phyloP scores from a whole-genome alignment of 345 rosid species.

The Nasturtium officinale region DNA sequence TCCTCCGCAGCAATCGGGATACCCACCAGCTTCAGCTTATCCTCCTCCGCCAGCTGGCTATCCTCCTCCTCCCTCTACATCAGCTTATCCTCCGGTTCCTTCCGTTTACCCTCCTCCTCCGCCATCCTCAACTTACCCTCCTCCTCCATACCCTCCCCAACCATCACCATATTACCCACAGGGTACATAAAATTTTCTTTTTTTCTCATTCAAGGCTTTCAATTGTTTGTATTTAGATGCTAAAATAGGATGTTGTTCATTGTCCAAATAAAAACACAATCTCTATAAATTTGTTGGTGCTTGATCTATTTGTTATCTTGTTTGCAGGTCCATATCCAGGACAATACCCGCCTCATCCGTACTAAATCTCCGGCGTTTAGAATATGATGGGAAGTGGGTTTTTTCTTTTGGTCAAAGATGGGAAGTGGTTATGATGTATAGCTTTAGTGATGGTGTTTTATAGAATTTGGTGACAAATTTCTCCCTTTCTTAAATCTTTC shows the following conservation, averaged over 20 bases:
- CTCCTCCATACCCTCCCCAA: slow-evolving; percentile 46
- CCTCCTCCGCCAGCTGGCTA: slow-evolving; percentile 51
- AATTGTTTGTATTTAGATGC: background rate
- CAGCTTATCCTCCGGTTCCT: slow-evolving; percentile 46
- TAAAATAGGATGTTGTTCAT: background rate
- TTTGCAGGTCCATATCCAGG: slow-evolving; percentile 64
- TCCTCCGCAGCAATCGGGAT: slow-evolving; percentile 47
- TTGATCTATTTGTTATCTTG: background rate
- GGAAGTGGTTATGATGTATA: slow-evolving; percentile 29
- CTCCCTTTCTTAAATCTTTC: slow-evolving; percentile 2
- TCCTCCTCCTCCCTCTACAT: slow-evolving; percentile 46
- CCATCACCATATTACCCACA: slow-evolving; percentile 58
- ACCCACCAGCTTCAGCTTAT: slow-evolving; percentile 46
- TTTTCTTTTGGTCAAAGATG: too few relatives aligned
- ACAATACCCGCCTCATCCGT: slow-evolving; percentile 59
- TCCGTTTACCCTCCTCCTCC: slow-evolving; percentile 55
- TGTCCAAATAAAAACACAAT: background rate
- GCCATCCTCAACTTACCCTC: slow-evolving; percentile 49
- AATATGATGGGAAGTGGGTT: background rate
- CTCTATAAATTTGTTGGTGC: background rate
- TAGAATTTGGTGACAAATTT: slow-evolving; percentile 22
- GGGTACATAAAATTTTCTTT: slow-evolving; percentile 39
- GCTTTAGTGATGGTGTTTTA: slow-evolving; percentile 25
- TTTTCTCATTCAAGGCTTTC: background rate
- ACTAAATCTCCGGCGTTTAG: slow-evolving; percentile 43